Percentiles rank a stretch among this genome's conserved stretches.
phyloP scores from a whole-genome alignment of 2,329 filamentous ascomycete genomes.

The Zymoseptoria pseudotritici region DNA sequence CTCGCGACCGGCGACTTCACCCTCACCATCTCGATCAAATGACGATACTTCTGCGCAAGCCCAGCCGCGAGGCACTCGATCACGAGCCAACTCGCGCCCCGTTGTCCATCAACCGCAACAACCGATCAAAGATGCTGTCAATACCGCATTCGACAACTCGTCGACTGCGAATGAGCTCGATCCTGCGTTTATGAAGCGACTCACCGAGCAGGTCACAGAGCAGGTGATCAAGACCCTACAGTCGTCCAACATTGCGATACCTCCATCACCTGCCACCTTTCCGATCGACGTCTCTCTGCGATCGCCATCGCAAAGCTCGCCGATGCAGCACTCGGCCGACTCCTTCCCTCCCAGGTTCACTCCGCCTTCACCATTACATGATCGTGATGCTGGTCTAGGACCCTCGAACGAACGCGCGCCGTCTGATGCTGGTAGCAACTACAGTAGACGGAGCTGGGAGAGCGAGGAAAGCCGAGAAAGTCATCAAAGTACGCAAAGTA shows the following conservation, averaged over 20 bases:
- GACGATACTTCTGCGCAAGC: not conserved
- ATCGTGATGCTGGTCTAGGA: slow-evolving; percentile 22
- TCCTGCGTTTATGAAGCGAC: slow-evolving; percentile 54
- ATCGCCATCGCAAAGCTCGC: slow-evolving; percentile 12
- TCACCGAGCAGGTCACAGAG: slow-evolving; percentile 51
- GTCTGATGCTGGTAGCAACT: slow-evolving; percentile 16
- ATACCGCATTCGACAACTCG: slow-evolving; percentile 47
- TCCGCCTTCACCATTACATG: slow-evolving; percentile 44
- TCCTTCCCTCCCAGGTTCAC: slow-evolving; percentile 46
- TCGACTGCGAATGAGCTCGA: slow-evolving; percentile 46
- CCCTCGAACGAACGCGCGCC: slow-evolving; percentile 31
- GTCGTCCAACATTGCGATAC: slow-evolving; percentile 15
- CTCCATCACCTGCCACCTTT: slow-evolving; percentile 28
- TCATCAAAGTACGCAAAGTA: slow-evolving; percentile 11
- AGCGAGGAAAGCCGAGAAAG: slow-evolving; percentile 15
- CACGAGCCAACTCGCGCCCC: slow-evolving; percentile 11
- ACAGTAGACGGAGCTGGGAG: slow-evolving; percentile 14
- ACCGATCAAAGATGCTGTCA: slow-evolving; percentile 51
- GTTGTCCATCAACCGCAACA: slow-evolving; percentile 26
- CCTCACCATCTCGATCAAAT: not conserved
- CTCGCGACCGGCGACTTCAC: not conserved
- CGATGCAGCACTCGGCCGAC: slow-evolving; percentile 23
- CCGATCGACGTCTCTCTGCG: slow-evolving; percentile 28
- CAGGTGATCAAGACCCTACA: slow-evolving; percentile 40
- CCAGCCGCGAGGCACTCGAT: slow-evolving; percentile 4